Evolutionary conservation across 176 grass and related monocot genomes (phyloP).

Genomic region (Lolium perenne): DNA sequence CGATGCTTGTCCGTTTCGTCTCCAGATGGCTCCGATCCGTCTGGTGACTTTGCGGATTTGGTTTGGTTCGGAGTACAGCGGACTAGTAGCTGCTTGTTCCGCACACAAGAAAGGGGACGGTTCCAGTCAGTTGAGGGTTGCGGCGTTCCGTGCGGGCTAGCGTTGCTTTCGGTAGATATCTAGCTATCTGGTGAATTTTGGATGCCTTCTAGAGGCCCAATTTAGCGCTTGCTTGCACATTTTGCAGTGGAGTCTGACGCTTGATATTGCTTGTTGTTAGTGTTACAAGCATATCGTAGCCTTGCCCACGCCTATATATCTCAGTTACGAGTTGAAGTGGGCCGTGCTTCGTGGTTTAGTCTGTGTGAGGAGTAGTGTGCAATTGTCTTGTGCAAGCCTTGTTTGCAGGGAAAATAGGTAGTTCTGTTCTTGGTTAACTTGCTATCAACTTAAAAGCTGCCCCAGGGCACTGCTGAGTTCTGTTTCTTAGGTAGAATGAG

Average conservation of each 20-base stretch:
- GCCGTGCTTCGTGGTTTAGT: neutral
- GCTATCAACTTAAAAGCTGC: neutral
- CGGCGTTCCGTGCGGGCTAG: neutral
- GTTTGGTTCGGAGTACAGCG: neutral
- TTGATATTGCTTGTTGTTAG: too few relatives aligned
- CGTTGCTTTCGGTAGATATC: neutral
- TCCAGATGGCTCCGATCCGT: neutral
- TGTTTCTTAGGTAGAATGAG: neutral
- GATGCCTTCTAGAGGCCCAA: neutral
- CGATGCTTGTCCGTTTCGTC: neutral
- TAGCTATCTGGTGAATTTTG: neutral
- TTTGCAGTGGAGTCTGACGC: neutral
- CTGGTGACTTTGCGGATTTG: neutral
- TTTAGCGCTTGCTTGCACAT: neutral
- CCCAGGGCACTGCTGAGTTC: neutral
- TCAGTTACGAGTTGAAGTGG: neutral
- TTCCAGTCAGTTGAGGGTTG: neutral
- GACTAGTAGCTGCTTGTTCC: neutral
- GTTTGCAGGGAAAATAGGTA: neutral
- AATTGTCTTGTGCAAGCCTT: neutral
- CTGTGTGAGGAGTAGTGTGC: neutral
- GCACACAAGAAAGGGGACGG: neutral
- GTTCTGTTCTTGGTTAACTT: neutral
- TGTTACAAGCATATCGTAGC: neutral
- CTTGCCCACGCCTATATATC: neutral